Evolutionary conservation across 768 basidiomycete genomes (phyloP), one percentile per base, ranked within the genome.

Genomic region (Lactarius pseudohatsudake): DNA sequence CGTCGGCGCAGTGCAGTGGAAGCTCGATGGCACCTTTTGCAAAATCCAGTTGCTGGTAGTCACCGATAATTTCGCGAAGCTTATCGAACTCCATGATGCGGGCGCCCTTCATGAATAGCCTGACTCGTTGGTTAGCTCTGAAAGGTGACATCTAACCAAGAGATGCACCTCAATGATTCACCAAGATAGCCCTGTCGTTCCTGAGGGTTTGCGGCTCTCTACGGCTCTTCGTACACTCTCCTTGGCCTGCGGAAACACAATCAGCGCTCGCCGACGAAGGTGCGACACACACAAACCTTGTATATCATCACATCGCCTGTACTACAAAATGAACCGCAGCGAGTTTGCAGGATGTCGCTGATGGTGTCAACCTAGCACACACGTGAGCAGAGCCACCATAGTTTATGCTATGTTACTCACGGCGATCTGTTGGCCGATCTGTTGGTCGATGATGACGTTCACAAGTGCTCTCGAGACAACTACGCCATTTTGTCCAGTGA

Each of bases 291-390:
- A 68, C 78, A 64, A 71, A 87, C 94, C 82, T 99, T 99, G 81
- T 98, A 98, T 34, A 97, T 77, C 84, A 97, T 92, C 54, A 99
- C 97, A 77, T 99, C 97, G 73, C 98, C 97, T 2, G 96, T 90
- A 71, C 96, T 96, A 77, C 95, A 98, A 84, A 98, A 98, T 16
- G 95, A 93, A 2, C 96, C 96, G 71, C 97, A 99, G 75, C 94
- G 84, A 72, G 92, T 88, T 74, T 98, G 96, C 45, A 99, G 78
- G 53, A 95, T 87, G 72, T 98, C 95, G 74, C 94, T 96, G 76
- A 99, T 92, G 7, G 94, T 92, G 76, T 99, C 97, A 69, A 99
- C 92, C 95, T 96, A 61, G 43, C 9, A 26, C 30, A 36, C 26
- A 57, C n/a, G n/a, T 45, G 45, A 64, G 43, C 16, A 41, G 55